phyloP scores from a whole-genome alignment of 148 eudicot species.

The Cornus florida region DNA sequence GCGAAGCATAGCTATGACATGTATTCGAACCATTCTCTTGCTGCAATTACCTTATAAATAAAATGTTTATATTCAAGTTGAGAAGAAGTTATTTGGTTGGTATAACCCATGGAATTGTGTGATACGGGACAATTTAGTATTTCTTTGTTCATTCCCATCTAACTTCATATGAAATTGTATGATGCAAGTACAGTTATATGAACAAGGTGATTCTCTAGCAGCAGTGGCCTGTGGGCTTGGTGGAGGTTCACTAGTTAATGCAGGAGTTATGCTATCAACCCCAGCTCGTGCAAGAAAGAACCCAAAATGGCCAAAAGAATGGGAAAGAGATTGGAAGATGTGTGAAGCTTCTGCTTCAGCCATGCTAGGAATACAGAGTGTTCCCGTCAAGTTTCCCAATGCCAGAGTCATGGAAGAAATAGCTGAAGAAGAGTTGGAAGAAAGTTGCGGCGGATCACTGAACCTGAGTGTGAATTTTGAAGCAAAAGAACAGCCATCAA shows the following conservation, averaged over 20 bases:
- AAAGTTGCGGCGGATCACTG: slow-evolving; percentile 5
- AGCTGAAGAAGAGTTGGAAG: slow-evolving; percentile 24
- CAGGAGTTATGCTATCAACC: slow-evolving; percentile 33
- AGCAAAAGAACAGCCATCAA: slow-evolving; percentile 14
- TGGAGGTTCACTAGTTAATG: slow-evolving; percentile 40
- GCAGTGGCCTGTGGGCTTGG: slow-evolving; percentile 37
- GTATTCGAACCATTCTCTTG: too few relatives aligned
- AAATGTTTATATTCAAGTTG: too few relatives aligned
- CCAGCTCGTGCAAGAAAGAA: slow-evolving; percentile 27
- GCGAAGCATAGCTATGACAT: too few relatives aligned
- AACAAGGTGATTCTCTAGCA: slow-evolving; percentile 28
- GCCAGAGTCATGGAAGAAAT: slow-evolving; percentile 28
- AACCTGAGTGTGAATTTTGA: slow-evolving; percentile 36
- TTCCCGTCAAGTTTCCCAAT: slow-evolving; percentile 25
- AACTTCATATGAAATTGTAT: too few relatives aligned
- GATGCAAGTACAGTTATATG: slow-evolving; percentile 8
- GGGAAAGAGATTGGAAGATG: slow-evolving; percentile 36
- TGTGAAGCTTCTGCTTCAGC: slow-evolving; percentile 29
- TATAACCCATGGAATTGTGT: too few relatives aligned
- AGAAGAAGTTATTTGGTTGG: too few relatives aligned
- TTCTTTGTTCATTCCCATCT: too few relatives aligned
- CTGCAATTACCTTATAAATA: too few relatives aligned
- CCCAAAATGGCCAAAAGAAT: slow-evolving; percentile 39
- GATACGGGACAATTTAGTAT: too few relatives aligned
- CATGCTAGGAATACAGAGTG: slow-evolving; percentile 28